phyloP scores from a whole-genome alignment of 2,329 filamentous ascomycete genomes.

The Aspergillus glaucus region DNA sequence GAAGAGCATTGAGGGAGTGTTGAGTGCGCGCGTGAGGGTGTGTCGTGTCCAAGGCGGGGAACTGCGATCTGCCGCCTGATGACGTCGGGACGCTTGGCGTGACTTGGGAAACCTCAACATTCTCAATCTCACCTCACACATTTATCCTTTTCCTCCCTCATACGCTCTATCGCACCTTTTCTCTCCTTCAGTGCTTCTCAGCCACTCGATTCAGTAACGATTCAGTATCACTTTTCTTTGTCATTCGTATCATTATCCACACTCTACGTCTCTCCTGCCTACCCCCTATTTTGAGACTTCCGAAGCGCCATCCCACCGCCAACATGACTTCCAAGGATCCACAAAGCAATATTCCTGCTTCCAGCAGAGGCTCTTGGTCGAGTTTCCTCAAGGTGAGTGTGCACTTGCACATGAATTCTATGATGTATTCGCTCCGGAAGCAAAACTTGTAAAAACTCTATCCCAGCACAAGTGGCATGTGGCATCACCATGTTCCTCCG shows the following conservation, averaged over 20 bases:
- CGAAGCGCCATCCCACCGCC: constrained; percentile 1
- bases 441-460: neutral
- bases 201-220: no score
- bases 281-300: neutral
- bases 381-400: constrained; percentile 42
- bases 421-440: neutral
- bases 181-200: neutral
- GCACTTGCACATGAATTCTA: neutral
- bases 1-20: no score
- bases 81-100: constrained; percentile 6
- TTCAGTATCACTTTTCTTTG: no score
- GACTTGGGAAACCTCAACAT: neutral
- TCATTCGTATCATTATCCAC: no score
- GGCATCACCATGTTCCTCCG: neutral
- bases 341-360: constrained; percentile 33
- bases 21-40: neutral
- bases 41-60: neutral
- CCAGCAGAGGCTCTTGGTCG: constrained; percentile 42
- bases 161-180: constrained; percentile 5
- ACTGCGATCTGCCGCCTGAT: neutral
- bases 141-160: constrained; percentile 1
- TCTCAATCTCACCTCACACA: neutral
- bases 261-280: neutral
- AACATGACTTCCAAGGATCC: constrained; percentile 34
- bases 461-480: neutral